Conservation (phyloP, 257 asterid species). For the Petunia axillaris region DNA sequence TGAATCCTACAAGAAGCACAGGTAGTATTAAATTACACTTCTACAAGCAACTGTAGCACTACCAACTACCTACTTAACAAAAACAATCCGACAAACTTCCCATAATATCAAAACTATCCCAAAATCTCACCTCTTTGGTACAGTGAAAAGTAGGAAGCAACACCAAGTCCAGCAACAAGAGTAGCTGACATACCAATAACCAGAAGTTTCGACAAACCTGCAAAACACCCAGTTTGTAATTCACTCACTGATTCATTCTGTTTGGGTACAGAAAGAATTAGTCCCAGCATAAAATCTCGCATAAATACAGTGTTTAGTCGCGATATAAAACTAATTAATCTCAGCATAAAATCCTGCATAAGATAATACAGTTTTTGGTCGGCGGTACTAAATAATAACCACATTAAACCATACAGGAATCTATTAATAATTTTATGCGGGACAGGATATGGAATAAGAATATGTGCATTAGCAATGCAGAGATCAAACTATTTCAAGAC, state of each 20-base stretch:
- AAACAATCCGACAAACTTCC: neutral
- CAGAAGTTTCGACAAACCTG: conserved; percentile 57
- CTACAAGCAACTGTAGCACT: neutral
- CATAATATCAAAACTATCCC: neutral
- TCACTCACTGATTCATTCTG: neutral
- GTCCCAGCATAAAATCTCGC: no score
- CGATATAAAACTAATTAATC: no score
- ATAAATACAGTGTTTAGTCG: no score
- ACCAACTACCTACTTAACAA: neutral
- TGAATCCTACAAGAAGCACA: conserved; percentile 48
- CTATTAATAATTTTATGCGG: no score
- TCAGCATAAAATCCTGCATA: no score
- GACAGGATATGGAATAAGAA: no score
- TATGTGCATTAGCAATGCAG: no score
- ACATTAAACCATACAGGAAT: no score
- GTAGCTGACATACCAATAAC: conserved; percentile 66
- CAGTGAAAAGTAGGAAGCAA: conserved; percentile 54
- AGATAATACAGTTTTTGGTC: no score
- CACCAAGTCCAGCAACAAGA: conserved; percentile 59
- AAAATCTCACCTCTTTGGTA: conserved; percentile 53
- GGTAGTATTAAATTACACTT: conserved; percentile 8
- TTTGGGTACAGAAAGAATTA: no score
- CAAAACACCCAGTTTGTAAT: conserved; percentile 29
- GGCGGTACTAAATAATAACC: no score
- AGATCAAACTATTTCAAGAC: no score